Base-by-base conservation (phyloP, 352 stramenopile genomes). In the Phytophthora idaei region DNA sequence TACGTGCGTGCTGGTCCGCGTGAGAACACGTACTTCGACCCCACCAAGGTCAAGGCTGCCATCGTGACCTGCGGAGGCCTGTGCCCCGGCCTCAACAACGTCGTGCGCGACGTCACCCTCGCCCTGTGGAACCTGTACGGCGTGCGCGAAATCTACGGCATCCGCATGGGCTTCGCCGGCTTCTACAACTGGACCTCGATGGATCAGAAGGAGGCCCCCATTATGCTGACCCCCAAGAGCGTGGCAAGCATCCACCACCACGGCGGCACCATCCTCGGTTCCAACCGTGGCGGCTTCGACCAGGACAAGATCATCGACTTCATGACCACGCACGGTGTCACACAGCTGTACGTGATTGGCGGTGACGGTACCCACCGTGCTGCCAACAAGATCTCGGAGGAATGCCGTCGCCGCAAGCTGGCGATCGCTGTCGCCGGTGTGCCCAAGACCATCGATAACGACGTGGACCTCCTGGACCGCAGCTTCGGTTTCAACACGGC, bases 371-470 rank as follows among this genome's bases (percentile, higher is more conserved):
- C 97, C 12, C 97, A 99, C 81, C 90, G 97, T 54, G 97, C 94
- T 37, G 97, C 97, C 17, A 98, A 98, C 83, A 92, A 90, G 61
- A 89, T 97, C 41, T 81, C 85, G 47, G 80, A 94, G 47, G 89
- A 91, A 67, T 95, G 85, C 57, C 76, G 77, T 46, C 69, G 61
- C 34, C 74, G 88, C 56, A 85, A 90, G 46, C 73, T 99, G 31
- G 94, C 98, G 58, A 89, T 99, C 28, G 83, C 96, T 7, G 93
- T 99, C 14, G 95, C 95, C 21, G 96, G 98, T 59, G 97, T 99
- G 67, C 98, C 98, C 21, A 99, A 99, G 87, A 99, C 97, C 4
- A 99, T 99, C 62, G 97, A 99, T 85, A 99, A 99, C 77, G 97
- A 99, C 78, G 94, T 99, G 49, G 97, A 98, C 70, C 87, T 99